Conservation (phyloP, 495 filamentous ascomycete species). For the Neurospora tetraspora region DNA sequence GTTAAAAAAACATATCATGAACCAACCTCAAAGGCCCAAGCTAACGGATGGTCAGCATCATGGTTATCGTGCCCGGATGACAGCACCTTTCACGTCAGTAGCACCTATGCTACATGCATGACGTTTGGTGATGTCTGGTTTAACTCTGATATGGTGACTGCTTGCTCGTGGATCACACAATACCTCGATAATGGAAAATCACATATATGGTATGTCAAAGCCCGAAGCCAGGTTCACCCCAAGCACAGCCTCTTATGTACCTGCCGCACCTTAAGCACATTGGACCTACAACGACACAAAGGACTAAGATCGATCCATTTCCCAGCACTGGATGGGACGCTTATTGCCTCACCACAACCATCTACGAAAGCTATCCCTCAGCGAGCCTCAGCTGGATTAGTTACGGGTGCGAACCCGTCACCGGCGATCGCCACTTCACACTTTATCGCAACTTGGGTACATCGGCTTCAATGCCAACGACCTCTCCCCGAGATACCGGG, state of each 20-base stretch:
- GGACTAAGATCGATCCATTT: no score
- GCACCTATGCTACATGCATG: background rate
- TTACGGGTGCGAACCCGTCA: no score
- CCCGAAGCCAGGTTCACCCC: no score
- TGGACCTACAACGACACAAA: no score
- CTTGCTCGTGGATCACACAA: background rate
- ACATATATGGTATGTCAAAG: no score
- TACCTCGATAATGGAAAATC: no score
- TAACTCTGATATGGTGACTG: background rate
- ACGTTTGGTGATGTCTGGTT: background rate
- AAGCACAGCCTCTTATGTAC: no score
- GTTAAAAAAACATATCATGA: no score
- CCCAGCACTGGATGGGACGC: no score
- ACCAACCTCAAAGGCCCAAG: background rate
- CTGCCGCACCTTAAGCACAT: no score
- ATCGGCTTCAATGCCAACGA: background rate
- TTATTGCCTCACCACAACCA: background rate
- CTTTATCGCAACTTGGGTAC: background rate
- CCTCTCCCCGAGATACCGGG: no score
- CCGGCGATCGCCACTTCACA: no score
- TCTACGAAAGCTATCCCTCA: background rate
- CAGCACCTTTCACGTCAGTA: background rate
- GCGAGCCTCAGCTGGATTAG: background rate
- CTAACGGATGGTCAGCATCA: background rate
- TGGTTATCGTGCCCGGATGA: background rate